Evolutionary conservation across 192 early-diverging fungal species (phyloP).

Genomic region (Podila epigama): DNA sequence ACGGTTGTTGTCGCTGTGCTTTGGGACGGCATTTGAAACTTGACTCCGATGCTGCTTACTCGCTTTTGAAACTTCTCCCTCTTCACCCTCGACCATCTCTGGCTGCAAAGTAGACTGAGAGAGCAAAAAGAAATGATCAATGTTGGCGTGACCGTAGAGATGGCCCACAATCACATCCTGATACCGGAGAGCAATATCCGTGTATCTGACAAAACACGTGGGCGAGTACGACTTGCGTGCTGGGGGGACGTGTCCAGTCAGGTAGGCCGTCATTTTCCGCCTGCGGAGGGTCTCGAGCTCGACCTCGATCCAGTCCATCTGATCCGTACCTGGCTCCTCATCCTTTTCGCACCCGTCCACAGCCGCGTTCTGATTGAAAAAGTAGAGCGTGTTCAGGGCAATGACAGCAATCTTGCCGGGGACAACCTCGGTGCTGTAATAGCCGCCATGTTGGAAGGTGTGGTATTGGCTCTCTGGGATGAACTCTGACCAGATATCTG

Average conservation of each 20-base stretch:
- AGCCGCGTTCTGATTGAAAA: conserved; percentile 71
- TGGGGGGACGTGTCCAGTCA: conserved; percentile 76
- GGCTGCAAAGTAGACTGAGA: conserved; percentile 28
- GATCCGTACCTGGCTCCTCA: conserved; percentile 65
- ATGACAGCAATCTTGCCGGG: conserved; percentile 61
- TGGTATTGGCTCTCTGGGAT: conserved; percentile 68
- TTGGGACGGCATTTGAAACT: not conserved
- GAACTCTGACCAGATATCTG: conserved; percentile 62
- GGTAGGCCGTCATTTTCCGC: conserved; percentile 57
- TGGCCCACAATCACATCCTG: conserved; percentile 68
- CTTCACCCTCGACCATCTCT: not conserved
- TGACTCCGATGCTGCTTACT: not conserved
- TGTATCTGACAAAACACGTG: conserved; percentile 54
- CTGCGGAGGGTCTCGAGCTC: conserved; percentile 57
- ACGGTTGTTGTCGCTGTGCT: not conserved
- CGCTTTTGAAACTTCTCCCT: not conserved
- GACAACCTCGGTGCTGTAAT: conserved; percentile 66
- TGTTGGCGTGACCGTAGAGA: conserved; percentile 79
- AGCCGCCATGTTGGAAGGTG: conserved; percentile 72
- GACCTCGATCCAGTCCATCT: conserved; percentile 75
- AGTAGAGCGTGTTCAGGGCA: conserved; percentile 78
- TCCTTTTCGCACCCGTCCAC: conserved; percentile 66
- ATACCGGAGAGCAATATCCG: conserved; percentile 48
- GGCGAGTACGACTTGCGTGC: conserved; percentile 50
- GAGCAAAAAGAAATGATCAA: conserved; percentile 72